A percentile compares a stretch with the other conserved stretches of the same genome.
phyloP scores from a whole-genome alignment of 129 eudicot species.

The Heracleum sosnowskyi region DNA sequence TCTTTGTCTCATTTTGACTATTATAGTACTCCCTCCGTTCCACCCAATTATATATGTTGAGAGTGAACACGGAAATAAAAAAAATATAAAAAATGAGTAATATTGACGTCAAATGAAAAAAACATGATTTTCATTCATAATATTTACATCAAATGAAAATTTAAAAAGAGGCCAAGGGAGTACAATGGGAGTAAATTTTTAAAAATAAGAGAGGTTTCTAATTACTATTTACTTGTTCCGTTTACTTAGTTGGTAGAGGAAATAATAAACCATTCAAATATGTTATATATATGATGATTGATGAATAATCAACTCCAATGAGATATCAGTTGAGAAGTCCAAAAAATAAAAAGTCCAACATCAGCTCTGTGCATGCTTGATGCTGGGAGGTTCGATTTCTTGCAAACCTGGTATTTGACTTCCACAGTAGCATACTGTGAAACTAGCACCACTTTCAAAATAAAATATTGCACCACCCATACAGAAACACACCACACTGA shows the following conservation, averaged over 20 bases:
- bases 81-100: no score
- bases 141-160: no score
- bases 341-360: neutral
- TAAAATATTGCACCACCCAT: neutral
- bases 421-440: neutral
- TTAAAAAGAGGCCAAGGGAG: no score
- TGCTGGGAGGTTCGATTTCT: neutral
- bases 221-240: neutral
- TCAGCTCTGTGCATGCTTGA: neutral
- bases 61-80: no score
- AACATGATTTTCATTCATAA: no score
- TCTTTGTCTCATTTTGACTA: no score
- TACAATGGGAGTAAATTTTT: no score
- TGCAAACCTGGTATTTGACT: neutral
- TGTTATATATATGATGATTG: no score
- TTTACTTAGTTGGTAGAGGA: neutral
- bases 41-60: no score
- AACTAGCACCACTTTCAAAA: neutral
- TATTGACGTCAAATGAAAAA: no score
- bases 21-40: no score
- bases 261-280: no score
- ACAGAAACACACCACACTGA: neutral
- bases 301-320: neutral
- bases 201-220: neutral
- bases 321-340: neutral